These are phyloP conservation scores for Takashimella tepidaria DNA, from an alignment of 1,284 basidiomycete species.

Conservation along the genomic window DNA sequence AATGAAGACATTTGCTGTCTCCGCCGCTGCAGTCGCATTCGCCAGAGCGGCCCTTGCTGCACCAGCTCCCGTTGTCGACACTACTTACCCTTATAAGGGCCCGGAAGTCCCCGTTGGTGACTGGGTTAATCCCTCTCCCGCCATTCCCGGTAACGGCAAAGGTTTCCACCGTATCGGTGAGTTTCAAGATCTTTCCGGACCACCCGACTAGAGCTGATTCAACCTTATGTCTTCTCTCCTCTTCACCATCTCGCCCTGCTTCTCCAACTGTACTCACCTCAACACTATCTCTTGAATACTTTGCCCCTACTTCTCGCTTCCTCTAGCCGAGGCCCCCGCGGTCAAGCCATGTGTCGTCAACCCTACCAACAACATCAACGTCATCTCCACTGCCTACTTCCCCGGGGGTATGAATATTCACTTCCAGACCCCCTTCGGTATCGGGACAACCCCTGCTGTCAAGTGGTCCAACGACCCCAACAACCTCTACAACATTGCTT, in stretches of 20 bases:
- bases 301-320: background rate
- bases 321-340: conserved; percentile 3
- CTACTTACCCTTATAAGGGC: conserved; percentile 21
- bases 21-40: conserved; percentile 1
- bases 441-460: conserved; percentile 20
- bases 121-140: conserved; percentile 21
- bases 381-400: conserved; percentile 23
- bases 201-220: too few relatives aligned
- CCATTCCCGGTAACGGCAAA: conserved; percentile 14
- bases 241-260: too few relatives aligned
- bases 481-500: conserved; percentile 14
- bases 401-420: conserved; percentile 32
- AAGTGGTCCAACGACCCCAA: conserved; percentile 15
- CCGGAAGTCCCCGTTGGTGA: conserved; percentile 28
- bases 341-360: conserved; percentile 12
- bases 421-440: conserved; percentile 35
- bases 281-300: background rate
- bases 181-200: too few relatives aligned
- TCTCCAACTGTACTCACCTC: too few relatives aligned
- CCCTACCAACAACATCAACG: conserved; percentile 37
- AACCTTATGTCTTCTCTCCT: too few relatives aligned
- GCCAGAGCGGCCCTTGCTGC: background rate
- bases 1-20: conserved; percentile 5
- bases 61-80: conserved; percentile 12
- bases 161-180: conserved; percentile 24